phyloP scores from a whole-genome alignment of 2,329 filamentous ascomycete genomes.

The Aspergillus luchuensis region DNA sequence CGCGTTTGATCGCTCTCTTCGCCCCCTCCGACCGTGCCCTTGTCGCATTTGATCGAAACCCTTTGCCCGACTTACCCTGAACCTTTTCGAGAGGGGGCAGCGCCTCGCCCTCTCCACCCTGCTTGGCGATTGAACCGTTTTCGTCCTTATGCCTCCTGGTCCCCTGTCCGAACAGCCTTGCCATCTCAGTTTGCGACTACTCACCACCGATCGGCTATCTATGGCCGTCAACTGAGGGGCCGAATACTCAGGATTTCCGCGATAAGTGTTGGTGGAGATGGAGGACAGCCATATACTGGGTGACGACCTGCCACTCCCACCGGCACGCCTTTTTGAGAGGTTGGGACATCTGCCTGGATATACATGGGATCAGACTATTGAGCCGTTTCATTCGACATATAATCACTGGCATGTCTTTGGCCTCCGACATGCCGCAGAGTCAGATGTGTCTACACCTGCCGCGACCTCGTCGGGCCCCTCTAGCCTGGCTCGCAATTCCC shows the following conservation, averaged over 20 bases:
- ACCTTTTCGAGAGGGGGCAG: conserved; percentile 9
- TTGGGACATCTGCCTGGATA: conserved; percentile 73
- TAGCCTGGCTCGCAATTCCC: conserved; percentile 46
- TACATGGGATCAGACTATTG: conserved; percentile 69
- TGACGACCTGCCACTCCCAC: conserved; percentile 57
- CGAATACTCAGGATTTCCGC: conserved; percentile 17
- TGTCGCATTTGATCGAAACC: neutral
- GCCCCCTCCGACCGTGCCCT: neutral
- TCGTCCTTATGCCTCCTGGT: conserved; percentile 28
- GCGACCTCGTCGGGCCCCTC: conserved; percentile 49
- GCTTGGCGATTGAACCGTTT: conserved; percentile 26
- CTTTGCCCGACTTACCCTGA: conserved; percentile 1
- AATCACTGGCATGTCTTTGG: conserved; percentile 84
- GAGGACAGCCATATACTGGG: conserved; percentile 43
- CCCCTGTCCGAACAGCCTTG: conserved; percentile 14
- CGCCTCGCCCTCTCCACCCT: conserved; percentile 18
- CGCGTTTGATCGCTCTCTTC: neutral
- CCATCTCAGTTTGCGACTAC: conserved; percentile 13
- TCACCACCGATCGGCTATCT: conserved; percentile 9
- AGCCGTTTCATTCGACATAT: conserved; percentile 64
- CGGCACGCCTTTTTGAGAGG: conserved; percentile 70
- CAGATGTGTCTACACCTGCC: conserved; percentile 51
- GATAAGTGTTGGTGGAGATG: conserved; percentile 29
- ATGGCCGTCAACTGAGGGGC: conserved; percentile 28
- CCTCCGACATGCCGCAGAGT: conserved; percentile 56